Conservation (phyloP, 139 green algal species). For the Edaphochlamys debaryana region DNA sequence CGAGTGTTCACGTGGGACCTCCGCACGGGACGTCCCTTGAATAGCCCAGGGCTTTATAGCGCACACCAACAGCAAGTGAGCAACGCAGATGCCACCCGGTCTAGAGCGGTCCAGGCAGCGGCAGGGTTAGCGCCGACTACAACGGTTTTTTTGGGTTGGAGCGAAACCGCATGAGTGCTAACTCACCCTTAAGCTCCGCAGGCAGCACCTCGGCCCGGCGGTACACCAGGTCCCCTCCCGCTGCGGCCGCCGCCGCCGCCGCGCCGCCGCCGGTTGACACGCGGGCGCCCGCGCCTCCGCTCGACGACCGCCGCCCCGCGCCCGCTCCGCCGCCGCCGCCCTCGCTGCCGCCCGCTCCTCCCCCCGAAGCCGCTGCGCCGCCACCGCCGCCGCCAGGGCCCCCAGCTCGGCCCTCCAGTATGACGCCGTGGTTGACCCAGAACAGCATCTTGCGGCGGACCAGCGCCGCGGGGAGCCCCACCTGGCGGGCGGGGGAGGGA, state of each 20-base stretch:
- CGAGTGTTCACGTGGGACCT: too few species aligned
- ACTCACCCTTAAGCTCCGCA: slow-evolving; percentile 30
- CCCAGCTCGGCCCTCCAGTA: slow-evolving; percentile 59
- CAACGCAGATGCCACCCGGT: too few species aligned
- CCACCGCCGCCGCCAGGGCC: not conserved
- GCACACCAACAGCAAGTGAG: too few species aligned
- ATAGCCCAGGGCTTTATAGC: too few species aligned
- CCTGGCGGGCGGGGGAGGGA: not conserved
- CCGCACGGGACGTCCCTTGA: too few species aligned
- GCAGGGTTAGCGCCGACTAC: too few species aligned
- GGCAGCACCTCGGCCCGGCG: slow-evolving; percentile 23
- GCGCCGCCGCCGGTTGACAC: not conserved
- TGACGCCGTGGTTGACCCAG: slow-evolving; percentile 90
- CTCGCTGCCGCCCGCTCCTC: not conserved
- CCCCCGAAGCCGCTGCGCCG: not conserved
- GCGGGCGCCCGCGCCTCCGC: not conserved
- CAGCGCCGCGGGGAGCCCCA: slow-evolving; percentile 64
- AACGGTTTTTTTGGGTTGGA: too few species aligned
- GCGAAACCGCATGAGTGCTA: too few species aligned
- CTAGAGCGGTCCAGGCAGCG: too few species aligned
- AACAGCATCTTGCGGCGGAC: slow-evolving; percentile 78
- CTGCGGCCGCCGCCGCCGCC: not conserved
- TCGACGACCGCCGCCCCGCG: not conserved
- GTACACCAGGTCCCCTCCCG: slow-evolving; percentile 50
- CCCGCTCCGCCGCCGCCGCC: not conserved